Conservation (phyloP, 2,329 filamentous ascomycete genomes). For the Claviceps spartinae region DNA sequence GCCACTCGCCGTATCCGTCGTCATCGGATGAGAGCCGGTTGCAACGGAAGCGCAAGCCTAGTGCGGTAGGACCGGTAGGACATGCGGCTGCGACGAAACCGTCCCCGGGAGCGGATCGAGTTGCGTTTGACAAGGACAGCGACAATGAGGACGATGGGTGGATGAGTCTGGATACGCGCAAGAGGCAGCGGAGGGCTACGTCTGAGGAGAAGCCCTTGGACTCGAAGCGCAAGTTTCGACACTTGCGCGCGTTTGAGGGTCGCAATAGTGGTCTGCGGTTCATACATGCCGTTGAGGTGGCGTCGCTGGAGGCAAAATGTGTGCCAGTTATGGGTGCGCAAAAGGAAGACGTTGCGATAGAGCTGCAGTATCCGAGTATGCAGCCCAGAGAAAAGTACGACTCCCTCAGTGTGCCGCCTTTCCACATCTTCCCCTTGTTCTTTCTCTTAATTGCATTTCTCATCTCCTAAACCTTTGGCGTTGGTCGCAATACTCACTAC, state of each 20-base stretch:
- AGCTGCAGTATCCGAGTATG: conserved; percentile 74
- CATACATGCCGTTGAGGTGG: conserved; percentile 46
- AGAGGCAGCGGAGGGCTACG: conserved; percentile 31
- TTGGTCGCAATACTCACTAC: background rate
- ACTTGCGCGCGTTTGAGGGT: conserved; percentile 31
- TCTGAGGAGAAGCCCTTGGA: conserved; percentile 30
- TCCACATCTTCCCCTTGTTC: background rate
- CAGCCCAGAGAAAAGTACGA: conserved; percentile 52
- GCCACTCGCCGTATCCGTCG: conserved; percentile 28
- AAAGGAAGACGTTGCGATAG: conserved; percentile 43
- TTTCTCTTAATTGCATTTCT: background rate
- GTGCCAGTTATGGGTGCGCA: conserved; percentile 35
- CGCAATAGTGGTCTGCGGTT: conserved; percentile 29
- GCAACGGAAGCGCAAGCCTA: conserved; percentile 36
- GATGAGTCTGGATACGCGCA: conserved; percentile 32
- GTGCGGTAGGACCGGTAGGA: conserved; percentile 5
- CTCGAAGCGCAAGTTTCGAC: conserved; percentile 31
- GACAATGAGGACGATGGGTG: conserved; percentile 40
- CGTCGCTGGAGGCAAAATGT: conserved; percentile 36
- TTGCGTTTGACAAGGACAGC: conserved; percentile 37
- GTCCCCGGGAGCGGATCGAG: conserved; percentile 34
- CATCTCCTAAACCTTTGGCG: background rate
- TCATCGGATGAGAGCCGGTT: conserved; percentile 24
- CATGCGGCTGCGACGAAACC: conserved; percentile 12
- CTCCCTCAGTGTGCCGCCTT: background rate